A percentile compares a stretch with the other conserved stretches of the same genome.
These are phyloP conservation scores for Sugiyamaella valdiviana DNA, from an alignment of 805 yeast genomes.

Conservation along the genomic window DNA sequence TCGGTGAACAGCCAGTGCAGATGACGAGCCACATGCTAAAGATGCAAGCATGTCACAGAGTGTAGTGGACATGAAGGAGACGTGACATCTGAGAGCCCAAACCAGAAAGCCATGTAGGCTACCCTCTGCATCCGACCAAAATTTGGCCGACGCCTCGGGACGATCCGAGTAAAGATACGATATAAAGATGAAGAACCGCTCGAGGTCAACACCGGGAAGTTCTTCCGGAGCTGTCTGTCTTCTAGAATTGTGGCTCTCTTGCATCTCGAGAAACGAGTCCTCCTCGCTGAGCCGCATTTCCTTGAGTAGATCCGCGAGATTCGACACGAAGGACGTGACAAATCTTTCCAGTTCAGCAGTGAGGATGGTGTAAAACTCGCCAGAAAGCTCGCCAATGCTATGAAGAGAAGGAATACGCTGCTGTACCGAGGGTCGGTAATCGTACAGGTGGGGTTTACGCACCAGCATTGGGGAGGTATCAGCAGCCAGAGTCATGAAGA, in stretches of 20 bases:
- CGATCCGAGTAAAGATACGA: conserved; percentile 62
- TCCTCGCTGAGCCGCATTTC: conserved; percentile 37
- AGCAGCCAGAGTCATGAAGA: conserved; percentile 32
- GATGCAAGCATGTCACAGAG: conserved; percentile 75
- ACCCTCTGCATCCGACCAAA: conserved; percentile 65
- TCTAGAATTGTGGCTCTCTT: conserved; percentile 28
- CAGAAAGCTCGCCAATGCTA: conserved; percentile 12
- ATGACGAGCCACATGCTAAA: conserved; percentile 53
- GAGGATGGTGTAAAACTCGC: conserved; percentile 11
- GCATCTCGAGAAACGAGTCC: conserved; percentile 12
- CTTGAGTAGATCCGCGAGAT: conserved; percentile 35
- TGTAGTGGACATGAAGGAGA: conserved; percentile 67
- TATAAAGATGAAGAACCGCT: conserved; percentile 73
- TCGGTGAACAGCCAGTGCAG: conserved; percentile 36
- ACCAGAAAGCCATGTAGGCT: conserved; percentile 71
- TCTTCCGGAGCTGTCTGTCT: conserved; percentile 25
- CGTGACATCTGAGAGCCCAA: conserved; percentile 83
- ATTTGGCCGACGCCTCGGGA: conserved; percentile 46
- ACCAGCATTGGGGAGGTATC: conserved; percentile 22
- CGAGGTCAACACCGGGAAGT: conserved; percentile 75
- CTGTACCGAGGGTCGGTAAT: conserved; percentile 24
- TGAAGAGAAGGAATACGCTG: conserved; percentile 26
- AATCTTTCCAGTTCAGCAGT: conserved; percentile 22
- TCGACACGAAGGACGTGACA: conserved; percentile 27
- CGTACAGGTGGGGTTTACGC: conserved; percentile 16